These are phyloP conservation scores for Pezicula radicicola DNA, from an alignment of 2,329 filamentous ascomycete species.

Conservation along the genomic window DNA sequence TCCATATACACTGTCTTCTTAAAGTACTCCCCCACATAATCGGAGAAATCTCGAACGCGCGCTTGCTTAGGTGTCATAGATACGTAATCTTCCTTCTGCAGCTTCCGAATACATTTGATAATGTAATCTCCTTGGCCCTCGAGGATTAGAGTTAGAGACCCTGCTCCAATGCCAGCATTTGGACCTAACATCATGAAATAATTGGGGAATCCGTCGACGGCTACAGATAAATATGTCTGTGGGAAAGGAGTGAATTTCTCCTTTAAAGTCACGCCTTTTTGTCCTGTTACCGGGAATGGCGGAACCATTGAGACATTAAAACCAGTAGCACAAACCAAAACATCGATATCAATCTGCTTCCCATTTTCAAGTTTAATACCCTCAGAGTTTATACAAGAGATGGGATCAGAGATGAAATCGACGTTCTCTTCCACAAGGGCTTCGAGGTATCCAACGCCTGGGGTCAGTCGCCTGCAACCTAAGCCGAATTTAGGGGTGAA, in stretches of 20 bases:
- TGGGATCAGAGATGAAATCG: slow-evolving; percentile 40
- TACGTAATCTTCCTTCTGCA: slow-evolving; percentile 45
- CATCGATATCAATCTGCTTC: slow-evolving; percentile 29
- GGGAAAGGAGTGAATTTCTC: slow-evolving; percentile 26
- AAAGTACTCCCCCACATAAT: slow-evolving; percentile 48
- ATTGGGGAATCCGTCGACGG: slow-evolving; percentile 23
- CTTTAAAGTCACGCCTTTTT: slow-evolving; percentile 14
- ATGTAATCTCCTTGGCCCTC: slow-evolving; percentile 24
- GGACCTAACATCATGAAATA: slow-evolving; percentile 28
- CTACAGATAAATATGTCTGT: slow-evolving; percentile 24
- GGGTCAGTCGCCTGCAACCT: slow-evolving; percentile 40
- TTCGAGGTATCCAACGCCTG: slow-evolving; percentile 38
- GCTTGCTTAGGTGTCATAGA: slow-evolving; percentile 42
- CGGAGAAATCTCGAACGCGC: slow-evolving; percentile 46
- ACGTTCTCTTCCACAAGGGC: slow-evolving; percentile 34
- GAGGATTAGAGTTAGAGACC: slow-evolving; percentile 21
- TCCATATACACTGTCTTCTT: slow-evolving; percentile 49
- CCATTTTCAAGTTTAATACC: slow-evolving; percentile 30
- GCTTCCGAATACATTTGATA: slow-evolving; percentile 23
- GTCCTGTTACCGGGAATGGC: slow-evolving; percentile 23
- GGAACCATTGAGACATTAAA: slow-evolving; percentile 27
- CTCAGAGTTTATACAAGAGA: slow-evolving; percentile 35
- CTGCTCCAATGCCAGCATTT: slow-evolving; percentile 21
- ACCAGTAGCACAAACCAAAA: slow-evolving; percentile 34
- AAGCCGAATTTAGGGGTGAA: slow-evolving; percentile 38